Evolutionary conservation across 2,329 filamentous ascomycete species (phyloP), one percentile per base, ranked within the genome.

Genomic region (Botrytis sinoallii): DNA sequence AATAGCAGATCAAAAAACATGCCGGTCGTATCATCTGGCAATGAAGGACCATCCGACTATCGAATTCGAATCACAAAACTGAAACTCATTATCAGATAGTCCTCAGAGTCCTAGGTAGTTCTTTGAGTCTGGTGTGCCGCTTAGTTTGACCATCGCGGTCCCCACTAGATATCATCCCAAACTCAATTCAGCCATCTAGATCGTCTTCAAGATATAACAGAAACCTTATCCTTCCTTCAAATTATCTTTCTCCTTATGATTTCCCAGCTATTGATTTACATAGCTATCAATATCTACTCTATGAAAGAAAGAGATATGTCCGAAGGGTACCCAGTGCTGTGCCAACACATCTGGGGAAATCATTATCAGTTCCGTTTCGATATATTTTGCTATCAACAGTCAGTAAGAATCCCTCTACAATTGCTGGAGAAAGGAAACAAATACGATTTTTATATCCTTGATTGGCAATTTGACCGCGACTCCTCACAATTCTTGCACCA

Each of bases 331-430:
- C 95, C 95, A 98, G 80, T 94, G 92, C 80, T 95, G 93, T 3
- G 94, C 95, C 72, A 98, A 81, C 59, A 88, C 86, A 79, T 97
- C 86, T n/a, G 90, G 88, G 3, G 92, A 94, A 57, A 97, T 86
- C 52, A 98, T 86, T 67, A 97, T 90, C 35, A 98, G 86, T 77
- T 95, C 90, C 0, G 91, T 91, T 4, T 90, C 85, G 68, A 95
- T 92, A 78, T 90, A 97, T 74, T 87, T 87, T 78, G 94, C 93
- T 95, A 79, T 81, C 78, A 82, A 73, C 38, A 66, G 38, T 69
- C 25, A 69, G 65, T 70, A 22, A 22, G 7, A 40, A 44, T 14
- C 40, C 20, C 32, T 32, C 67, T 38, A 70, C 5, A 74, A 74
- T 67, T 38, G 46, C 20, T 16, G 4, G n/a, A 69, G 65, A 22